phyloP scores from a whole-genome alignment of 108 stramenopile species.

The Nitzschia sp. region DNA sequence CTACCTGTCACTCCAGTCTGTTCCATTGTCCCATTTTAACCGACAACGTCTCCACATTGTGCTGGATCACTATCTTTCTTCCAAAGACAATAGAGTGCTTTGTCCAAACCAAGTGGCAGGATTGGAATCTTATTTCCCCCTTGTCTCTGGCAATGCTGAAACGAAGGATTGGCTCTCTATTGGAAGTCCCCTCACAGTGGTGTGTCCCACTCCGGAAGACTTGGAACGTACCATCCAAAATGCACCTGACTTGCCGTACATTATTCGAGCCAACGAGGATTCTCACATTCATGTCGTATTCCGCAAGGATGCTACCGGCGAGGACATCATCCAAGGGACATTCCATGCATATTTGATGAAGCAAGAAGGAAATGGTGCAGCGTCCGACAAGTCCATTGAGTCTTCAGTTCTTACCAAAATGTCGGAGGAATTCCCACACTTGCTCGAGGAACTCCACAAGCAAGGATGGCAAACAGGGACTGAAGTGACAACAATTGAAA shows the following conservation, averaged over 20 bases:
- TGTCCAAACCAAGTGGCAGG: constrained; percentile 57
- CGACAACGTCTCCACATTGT: constrained; percentile 69
- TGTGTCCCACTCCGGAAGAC: constrained; percentile 52
- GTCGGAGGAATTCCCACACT: background rate
- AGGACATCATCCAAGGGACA: constrained; percentile 66
- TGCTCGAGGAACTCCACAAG: constrained; percentile 12
- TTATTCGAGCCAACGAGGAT: constrained; percentile 8
- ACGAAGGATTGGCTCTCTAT: constrained; percentile 54
- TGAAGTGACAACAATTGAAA: constrained; percentile 20
- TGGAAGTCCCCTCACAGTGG: constrained; percentile 44
- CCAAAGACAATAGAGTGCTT: constrained; percentile 21
- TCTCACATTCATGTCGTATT: constrained; percentile 37
- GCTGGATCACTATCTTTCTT: constrained; percentile 45
- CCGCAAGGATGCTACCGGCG: constrained; percentile 49
- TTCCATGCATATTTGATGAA: constrained; percentile 57
- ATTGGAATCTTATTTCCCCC: constrained; percentile 64
- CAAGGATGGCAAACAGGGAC: constrained; percentile 29
- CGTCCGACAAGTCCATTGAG: no score
- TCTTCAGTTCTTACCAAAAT: background rate
- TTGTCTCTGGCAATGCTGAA: constrained; percentile 31
- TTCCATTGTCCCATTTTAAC: constrained; percentile 77
- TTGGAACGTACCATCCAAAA: constrained; percentile 27
- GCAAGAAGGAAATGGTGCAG: background rate
- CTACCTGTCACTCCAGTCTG: constrained; percentile 70
- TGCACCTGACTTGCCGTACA: constrained; percentile 18